These are phyloP conservation scores for Phytopythium cucurbitacearum DNA, from an alignment of 352 stramenopile species.

Conservation along the genomic window DNA sequence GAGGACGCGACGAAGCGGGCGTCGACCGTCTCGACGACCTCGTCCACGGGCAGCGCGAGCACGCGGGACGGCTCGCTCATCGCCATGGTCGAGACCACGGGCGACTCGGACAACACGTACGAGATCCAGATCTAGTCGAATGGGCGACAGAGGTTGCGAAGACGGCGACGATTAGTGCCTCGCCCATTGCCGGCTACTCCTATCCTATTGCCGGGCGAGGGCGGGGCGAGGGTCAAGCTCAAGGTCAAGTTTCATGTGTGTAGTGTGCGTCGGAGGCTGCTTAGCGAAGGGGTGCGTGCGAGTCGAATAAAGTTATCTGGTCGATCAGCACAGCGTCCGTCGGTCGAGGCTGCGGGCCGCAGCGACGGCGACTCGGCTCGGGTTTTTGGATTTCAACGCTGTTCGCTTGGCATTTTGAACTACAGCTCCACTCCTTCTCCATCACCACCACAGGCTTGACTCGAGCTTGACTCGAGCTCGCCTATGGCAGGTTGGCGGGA, in stretches of 20 bases:
- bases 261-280: too few relatives aligned
- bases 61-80: conserved; percentile 33
- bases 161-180: too few relatives aligned
- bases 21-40: conserved; percentile 4
- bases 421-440: neutral
- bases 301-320: too few relatives aligned
- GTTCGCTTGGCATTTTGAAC: neutral
- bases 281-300: too few relatives aligned
- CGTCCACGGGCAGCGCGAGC: conserved; percentile 15
- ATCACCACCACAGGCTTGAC: conserved; percentile 2
- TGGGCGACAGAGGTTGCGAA: neutral
- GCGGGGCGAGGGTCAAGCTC: too few relatives aligned
- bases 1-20: conserved; percentile 13
- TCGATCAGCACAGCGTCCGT: too few relatives aligned
- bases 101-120: conserved; percentile 5
- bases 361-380: too few relatives aligned
- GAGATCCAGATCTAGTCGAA: conserved; percentile 10
- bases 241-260: too few relatives aligned
- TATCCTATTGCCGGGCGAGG: too few relatives aligned
- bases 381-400: neutral
- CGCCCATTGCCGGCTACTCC: too few relatives aligned
- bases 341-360: too few relatives aligned
- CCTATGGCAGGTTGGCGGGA: conserved; percentile 61
- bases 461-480: neutral
- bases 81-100: conserved; percentile 27